Conservation (phyloP, 2,329 filamentous ascomycete species). For the Fusarium buxicola region DNA sequence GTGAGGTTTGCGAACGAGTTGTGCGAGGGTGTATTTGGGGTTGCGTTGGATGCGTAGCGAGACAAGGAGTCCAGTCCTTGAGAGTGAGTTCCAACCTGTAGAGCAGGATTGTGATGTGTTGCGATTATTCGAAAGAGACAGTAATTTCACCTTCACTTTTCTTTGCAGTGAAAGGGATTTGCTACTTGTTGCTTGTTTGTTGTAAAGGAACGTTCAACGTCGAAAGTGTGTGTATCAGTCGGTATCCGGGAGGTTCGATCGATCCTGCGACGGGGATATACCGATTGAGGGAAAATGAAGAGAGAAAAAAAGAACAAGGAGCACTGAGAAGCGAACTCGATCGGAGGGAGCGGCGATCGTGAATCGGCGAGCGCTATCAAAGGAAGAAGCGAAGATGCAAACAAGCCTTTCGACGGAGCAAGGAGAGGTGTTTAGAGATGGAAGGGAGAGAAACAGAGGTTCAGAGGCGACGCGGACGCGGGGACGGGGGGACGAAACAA, state of each 20-base stretch:
- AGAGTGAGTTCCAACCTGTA: constrained; percentile 33
- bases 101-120: constrained; percentile 30
- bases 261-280: constrained; percentile 47
- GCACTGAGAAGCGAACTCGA: constrained; percentile 37
- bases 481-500: constrained; percentile 46
- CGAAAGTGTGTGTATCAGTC: constrained; percentile 41
- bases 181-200: constrained; percentile 16
- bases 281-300: constrained; percentile 31
- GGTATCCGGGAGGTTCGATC: constrained; percentile 41
- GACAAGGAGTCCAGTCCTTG: constrained; percentile 47
- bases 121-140: constrained; percentile 36
- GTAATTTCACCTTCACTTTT: constrained; percentile 23
- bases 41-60: constrained; percentile 33
- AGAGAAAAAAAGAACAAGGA: constrained; percentile 25
- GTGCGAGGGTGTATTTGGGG: constrained; percentile 22
- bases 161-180: constrained; percentile 32
- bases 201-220: constrained; percentile 48
- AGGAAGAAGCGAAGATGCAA: constrained; percentile 43
- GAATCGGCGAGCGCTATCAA: constrained; percentile 33
- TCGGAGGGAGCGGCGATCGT: constrained; percentile 37
- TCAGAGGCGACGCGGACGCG: constrained; percentile 17
- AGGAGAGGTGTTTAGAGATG: constrained; percentile 37
- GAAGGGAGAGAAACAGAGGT: constrained; percentile 26
- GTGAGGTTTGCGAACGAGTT: constrained; percentile 27
- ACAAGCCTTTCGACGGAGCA: constrained; percentile 39